Conservation (phyloP, 768 basidiomycete species). For the Naematelia encephala region DNA sequence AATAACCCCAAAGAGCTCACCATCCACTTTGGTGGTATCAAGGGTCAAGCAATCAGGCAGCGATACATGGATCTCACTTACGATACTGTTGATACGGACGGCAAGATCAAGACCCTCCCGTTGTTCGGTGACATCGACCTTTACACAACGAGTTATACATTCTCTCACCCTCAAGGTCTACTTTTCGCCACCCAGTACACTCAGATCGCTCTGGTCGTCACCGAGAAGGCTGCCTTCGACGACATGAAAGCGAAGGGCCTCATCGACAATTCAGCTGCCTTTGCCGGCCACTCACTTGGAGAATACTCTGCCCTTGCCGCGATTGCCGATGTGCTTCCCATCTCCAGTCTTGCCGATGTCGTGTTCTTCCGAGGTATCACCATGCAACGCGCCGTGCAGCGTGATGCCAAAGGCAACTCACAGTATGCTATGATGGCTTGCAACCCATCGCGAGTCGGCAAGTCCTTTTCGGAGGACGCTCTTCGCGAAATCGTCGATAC, state of each 20-base stretch:
- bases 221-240: slow-evolving; percentile 96
- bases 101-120: slow-evolving; percentile 90
- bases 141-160: slow-evolving; percentile 95
- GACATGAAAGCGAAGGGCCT: slow-evolving; percentile 96
- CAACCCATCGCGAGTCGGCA: slow-evolving; percentile 91
- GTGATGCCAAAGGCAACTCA: slow-evolving; percentile 85
- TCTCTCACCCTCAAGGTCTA: slow-evolving; percentile 90
- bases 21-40: slow-evolving; percentile 98
- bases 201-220: slow-evolving; percentile 96
- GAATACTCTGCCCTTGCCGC: slow-evolving; percentile 98
- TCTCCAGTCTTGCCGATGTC: slow-evolving; percentile 92
- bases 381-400: slow-evolving; percentile 98
- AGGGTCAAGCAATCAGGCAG: slow-evolving; percentile 95
- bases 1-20: slow-evolving; percentile 98
- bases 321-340: slow-evolving; percentile 92
- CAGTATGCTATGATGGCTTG: slow-evolving; percentile 99
- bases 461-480: slow-evolving; percentile 89
- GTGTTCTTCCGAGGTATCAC: slow-evolving; percentile 99
- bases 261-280: slow-evolving; percentile 84
- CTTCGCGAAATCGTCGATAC: slow-evolving; percentile 95
- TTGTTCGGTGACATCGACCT: slow-evolving; percentile 93
- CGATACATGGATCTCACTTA: slow-evolving; percentile 99
- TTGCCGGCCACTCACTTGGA: slow-evolving; percentile 96
- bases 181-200: slow-evolving; percentile 98
- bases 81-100: slow-evolving; percentile 94